Evolutionary conservation across 805 yeast genomes (phyloP).

Genomic region (Hanseniaspora meyeri): DNA sequence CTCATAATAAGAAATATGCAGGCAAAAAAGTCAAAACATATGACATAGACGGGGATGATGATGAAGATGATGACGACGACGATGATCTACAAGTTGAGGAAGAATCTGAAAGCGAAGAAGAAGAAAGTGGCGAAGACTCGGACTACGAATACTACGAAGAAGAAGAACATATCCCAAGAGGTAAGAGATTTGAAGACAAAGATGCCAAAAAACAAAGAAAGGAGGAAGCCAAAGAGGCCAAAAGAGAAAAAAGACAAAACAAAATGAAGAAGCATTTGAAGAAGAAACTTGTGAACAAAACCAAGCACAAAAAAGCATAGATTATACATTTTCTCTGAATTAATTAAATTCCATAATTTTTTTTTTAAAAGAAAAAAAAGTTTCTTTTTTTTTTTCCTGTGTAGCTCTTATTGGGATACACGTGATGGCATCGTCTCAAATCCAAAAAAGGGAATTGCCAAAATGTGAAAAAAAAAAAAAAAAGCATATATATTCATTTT

Average conservation of each 20-base stretch:
- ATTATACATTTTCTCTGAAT: background rate
- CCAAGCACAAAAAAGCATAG: slow-evolving; percentile 30
- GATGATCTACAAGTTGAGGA: slow-evolving; percentile 24
- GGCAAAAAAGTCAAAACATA: slow-evolving; percentile 21
- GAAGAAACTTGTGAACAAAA: slow-evolving; percentile 58
- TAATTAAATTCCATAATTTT: slow-evolving; percentile 25
- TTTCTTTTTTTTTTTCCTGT: slow-evolving; percentile 28
- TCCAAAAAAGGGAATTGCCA: background rate
- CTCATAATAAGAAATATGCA: slow-evolving; percentile 23
- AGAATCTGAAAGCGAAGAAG: slow-evolving; percentile 21
- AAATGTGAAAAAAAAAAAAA: background rate
- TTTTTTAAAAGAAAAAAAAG: slow-evolving; percentile 21
- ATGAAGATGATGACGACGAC: slow-evolving; percentile 16
- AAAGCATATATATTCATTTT: background rate
- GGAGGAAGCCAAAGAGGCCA: slow-evolving; percentile 61
- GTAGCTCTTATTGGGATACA: background rate
- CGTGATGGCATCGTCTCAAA: background rate
- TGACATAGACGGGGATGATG: slow-evolving; percentile 25
- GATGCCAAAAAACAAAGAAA: slow-evolving; percentile 66
- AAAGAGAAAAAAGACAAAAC: slow-evolving; percentile 64
- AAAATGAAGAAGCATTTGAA: slow-evolving; percentile 76
- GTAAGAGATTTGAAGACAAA: slow-evolving; percentile 70
- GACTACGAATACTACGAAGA: slow-evolving; percentile 35
- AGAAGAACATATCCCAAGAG: slow-evolving; percentile 35
- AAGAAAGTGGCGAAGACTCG: slow-evolving; percentile 24